Percentiles rank a stretch among this genome's conserved stretches.
Evolutionary conservation across 768 basidiomycete species (phyloP).

Genomic region (Tylopilus rubrobrunneus): DNA sequence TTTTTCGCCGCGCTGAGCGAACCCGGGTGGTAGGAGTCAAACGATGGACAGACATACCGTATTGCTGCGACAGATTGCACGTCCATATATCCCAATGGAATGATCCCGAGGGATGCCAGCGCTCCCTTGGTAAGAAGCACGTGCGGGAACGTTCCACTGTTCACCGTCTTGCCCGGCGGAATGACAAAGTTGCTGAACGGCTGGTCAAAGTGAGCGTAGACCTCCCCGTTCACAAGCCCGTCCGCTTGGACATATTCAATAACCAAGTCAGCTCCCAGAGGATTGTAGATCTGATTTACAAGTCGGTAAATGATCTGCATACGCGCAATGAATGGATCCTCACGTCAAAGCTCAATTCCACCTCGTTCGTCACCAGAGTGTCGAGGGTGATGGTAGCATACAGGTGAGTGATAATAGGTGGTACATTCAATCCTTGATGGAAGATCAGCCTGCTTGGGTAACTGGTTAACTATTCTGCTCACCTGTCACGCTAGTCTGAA

Average conservation of each 20-base stretch:
- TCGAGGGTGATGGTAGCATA: constrained; percentile 50
- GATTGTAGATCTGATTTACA: constrained; percentile 46
- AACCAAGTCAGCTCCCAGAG: constrained; percentile 52
- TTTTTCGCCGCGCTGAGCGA: neutral
- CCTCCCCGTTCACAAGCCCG: constrained; percentile 45
- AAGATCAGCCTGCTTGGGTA: neutral
- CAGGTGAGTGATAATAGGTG: constrained; percentile 54
- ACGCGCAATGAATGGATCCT: constrained; percentile 14
- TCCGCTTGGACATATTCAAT: constrained; percentile 58
- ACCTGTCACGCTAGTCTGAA: constrained; percentile 51
- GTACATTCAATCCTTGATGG: constrained; percentile 42
- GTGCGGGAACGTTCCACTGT: constrained; percentile 55
- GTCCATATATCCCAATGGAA: constrained; percentile 53
- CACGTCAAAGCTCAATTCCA: constrained; percentile 56
- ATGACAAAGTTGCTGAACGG: constrained; percentile 52
- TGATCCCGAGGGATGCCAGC: constrained; percentile 51
- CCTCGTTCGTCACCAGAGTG: constrained; percentile 46
- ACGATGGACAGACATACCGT: constrained; percentile 21
- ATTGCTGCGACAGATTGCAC: constrained; percentile 46
- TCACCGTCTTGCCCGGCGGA: constrained; percentile 54
- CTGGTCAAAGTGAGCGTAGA: constrained; percentile 57
- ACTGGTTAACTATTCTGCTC: neutral
- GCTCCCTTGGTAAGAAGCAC: constrained; percentile 61
- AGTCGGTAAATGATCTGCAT: neutral
- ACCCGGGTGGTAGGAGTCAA: neutral